These are phyloP conservation scores for Magnaporthiopsis rhizophila DNA, from an alignment of 2,329 filamentous ascomycete genomes.

Conservation along the genomic window DNA sequence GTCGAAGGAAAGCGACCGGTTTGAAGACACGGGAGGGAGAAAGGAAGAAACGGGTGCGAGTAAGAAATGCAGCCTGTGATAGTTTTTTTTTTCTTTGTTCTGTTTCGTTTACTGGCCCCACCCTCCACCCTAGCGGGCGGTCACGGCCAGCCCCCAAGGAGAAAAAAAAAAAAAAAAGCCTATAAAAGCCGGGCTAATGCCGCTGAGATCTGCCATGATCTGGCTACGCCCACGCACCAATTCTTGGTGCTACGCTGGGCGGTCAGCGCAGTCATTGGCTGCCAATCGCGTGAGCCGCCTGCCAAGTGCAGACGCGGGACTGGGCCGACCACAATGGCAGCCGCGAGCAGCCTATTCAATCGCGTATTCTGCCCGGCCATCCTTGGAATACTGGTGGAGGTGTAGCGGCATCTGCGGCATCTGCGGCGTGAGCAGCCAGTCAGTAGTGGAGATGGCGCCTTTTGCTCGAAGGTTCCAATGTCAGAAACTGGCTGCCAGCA, in stretches of 20 bases:
- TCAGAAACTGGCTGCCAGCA: no score
- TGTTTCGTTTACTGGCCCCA: constrained; percentile 6
- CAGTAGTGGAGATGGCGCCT: background rate
- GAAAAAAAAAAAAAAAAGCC: background rate
- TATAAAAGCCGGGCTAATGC: no score
- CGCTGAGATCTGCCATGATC: background rate
- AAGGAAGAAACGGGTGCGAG: constrained; percentile 18
- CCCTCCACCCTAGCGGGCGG: constrained; percentile 1
- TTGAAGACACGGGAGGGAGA: constrained; percentile 13
- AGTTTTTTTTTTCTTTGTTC: constrained; percentile 3
- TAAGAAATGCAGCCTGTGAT: constrained; percentile 4
- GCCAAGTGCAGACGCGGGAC: background rate
- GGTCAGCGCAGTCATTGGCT: background rate
- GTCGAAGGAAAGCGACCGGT: background rate
- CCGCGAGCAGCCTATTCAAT: background rate
- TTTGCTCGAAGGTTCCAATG: no score
- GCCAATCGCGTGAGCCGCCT: background rate
- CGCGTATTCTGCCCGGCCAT: background rate
- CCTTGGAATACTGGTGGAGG: background rate
- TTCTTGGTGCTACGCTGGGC: background rate
- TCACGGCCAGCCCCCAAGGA: background rate
- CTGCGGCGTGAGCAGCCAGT: background rate
- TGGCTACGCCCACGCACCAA: background rate
- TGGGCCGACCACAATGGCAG: background rate
- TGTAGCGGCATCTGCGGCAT: background rate